Evolutionary conservation across 2,329 filamentous ascomycete genomes (phyloP).

Genomic region (Fusarium sp.): DNA sequence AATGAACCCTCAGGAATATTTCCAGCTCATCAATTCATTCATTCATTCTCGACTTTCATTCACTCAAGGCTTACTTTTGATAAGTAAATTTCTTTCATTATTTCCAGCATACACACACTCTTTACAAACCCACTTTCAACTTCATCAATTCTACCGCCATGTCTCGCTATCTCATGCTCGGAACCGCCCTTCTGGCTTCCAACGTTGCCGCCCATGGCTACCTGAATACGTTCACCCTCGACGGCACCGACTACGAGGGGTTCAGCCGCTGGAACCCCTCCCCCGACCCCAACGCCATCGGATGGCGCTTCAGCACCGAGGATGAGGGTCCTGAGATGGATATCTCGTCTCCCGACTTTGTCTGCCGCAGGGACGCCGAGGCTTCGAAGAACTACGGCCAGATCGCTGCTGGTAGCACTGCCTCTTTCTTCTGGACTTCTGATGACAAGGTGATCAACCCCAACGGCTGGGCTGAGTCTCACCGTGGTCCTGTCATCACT

Average conservation of each 20-base stretch:
- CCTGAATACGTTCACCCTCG: slow-evolving; percentile 42
- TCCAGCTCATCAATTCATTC: background rate
- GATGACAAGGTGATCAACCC: slow-evolving; percentile 50
- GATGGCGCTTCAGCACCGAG: slow-evolving; percentile 59
- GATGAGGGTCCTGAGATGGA: slow-evolving; percentile 65
- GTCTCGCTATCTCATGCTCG: slow-evolving; percentile 28
- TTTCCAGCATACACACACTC: background rate
- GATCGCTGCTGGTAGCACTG: slow-evolving; percentile 55
- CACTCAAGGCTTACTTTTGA: slow-evolving; percentile 18
- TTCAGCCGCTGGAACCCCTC: slow-evolving; percentile 49
- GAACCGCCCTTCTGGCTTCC: slow-evolving; percentile 33
- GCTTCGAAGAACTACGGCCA: slow-evolving; percentile 55
- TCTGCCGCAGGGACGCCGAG: slow-evolving; percentile 58
- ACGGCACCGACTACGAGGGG: slow-evolving; percentile 55
- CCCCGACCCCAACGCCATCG: slow-evolving; percentile 52
- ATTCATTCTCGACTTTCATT: background rate
- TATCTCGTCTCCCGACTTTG: slow-evolving; percentile 57
- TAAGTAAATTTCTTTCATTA: slow-evolving; percentile 10
- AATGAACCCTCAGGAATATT: background rate
- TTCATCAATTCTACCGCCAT: slow-evolving; percentile 9
- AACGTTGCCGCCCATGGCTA: slow-evolving; percentile 47
- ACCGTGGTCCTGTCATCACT: slow-evolving; percentile 56
- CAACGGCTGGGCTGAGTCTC: slow-evolving; percentile 50
- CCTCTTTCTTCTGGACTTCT: slow-evolving; percentile 58
- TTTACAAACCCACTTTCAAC: background rate